Conservation (phyloP, 768 basidiomycete genomes). For the Hysterangium stoloniferum region DNA sequence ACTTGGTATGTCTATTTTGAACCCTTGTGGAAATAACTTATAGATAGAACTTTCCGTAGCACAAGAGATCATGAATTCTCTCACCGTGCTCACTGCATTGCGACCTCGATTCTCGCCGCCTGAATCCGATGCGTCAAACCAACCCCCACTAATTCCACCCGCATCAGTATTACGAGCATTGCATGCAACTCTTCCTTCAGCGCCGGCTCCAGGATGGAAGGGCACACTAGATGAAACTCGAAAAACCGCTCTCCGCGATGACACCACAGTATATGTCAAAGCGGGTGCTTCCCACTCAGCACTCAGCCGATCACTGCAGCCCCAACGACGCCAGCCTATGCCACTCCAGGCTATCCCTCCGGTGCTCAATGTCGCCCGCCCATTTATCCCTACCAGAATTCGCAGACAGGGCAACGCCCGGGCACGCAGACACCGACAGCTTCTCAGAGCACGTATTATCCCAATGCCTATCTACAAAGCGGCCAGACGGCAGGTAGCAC, state of each 20-base stretch:
- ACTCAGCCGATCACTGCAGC: constrained; percentile 5
- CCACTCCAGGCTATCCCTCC: constrained; percentile 11
- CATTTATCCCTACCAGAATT: constrained; percentile 12
- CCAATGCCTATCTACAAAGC: constrained; percentile 7
- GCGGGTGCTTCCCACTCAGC: constrained; percentile 18
- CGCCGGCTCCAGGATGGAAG: constrained; percentile 59
- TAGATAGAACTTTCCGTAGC: constrained; percentile 47
- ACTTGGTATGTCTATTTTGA: constrained; percentile 44
- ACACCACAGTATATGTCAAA: constrained; percentile 63
- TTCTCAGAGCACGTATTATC: constrained; percentile 6
- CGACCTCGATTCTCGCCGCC: constrained; percentile 49
- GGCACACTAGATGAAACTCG: constrained; percentile 59
- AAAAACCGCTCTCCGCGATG: constrained; percentile 59
- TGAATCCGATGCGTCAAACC: constrained; percentile 18
- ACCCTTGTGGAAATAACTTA: not conserved
- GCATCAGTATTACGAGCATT: constrained; percentile 59
- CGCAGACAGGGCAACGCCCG: constrained; percentile 25
- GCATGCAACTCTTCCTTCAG: constrained; percentile 58
- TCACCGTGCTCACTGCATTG: constrained; percentile 59
- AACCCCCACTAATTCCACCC: constrained; percentile 51
- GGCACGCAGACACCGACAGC: constrained; percentile 27
- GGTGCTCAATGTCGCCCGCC: not conserved
- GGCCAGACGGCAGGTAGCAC: too few species aligned
- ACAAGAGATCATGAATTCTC: constrained; percentile 62
- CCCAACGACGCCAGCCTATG: constrained; percentile 9